Percentiles rank a stretch among this genome's conserved stretches.
Evolutionary conservation across 352 stramenopile species (phyloP).

Genomic region (Phytophthora vignae): DNA sequence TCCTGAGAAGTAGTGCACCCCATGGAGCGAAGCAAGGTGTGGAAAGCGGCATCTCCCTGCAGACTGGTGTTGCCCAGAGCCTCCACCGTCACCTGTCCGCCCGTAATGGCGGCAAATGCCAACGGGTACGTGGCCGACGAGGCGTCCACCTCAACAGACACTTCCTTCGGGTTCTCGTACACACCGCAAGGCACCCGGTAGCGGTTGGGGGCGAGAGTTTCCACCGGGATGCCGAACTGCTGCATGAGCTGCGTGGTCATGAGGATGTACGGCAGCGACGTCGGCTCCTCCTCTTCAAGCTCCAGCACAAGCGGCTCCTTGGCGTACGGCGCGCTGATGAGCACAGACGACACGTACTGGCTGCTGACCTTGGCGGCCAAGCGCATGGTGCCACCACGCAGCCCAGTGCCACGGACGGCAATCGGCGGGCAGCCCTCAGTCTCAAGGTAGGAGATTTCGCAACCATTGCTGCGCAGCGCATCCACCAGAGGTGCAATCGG

Average conservation of each 20-base stretch:
- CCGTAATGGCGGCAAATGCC: conserved; percentile 96
- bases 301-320: conserved; percentile 82
- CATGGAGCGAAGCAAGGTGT: conserved; percentile 83
- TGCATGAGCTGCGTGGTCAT: conserved; percentile 97
- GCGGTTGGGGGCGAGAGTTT: conserved; percentile 86
- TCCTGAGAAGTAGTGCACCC: conserved; percentile 77
- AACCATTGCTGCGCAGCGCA: conserved; percentile 91
- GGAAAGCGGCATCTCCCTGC: conserved; percentile 97
- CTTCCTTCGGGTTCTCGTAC: conserved; percentile 73
- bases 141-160: conserved; percentile 95
- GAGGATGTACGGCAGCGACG: conserved; percentile 96
- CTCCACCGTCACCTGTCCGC: conserved; percentile 93
- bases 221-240: conserved; percentile 95
- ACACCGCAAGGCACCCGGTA: conserved; percentile 78
- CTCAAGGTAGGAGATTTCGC: conserved; percentile 75
- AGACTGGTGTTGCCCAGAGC: conserved; percentile 95
- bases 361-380: conserved; percentile 95
- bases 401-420: conserved; percentile 72
- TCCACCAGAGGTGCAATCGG: conserved; percentile 96
- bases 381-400: conserved; percentile 75
- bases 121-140: conserved; percentile 98
- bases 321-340: conserved; percentile 95
- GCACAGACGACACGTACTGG: conserved; percentile 97
- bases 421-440: conserved; percentile 78
- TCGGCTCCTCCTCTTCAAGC: conserved; percentile 96